Evolutionary conservation across 2,329 filamentous ascomycete genomes (phyloP).

Genomic region (Penicillium sp.): DNA sequence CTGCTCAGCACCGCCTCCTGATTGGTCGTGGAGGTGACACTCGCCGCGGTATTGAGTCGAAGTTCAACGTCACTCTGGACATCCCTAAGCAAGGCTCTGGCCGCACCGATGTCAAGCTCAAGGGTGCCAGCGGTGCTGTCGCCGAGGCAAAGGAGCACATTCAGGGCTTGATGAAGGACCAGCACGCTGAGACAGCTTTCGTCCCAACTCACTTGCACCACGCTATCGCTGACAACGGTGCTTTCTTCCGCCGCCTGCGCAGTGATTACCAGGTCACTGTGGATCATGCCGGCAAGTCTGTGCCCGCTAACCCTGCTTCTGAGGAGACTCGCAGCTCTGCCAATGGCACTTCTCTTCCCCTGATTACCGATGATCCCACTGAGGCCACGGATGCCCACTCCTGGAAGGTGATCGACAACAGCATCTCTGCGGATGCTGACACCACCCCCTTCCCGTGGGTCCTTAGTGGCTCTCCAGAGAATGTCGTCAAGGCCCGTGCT

Average conservation of each 20-base stretch:
- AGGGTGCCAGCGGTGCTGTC: conserved; percentile 75
- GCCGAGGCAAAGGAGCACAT: conserved; percentile 88
- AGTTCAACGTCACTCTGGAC: conserved; percentile 84
- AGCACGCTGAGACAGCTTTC: conserved; percentile 83
- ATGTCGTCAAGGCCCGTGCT: conserved; percentile 77
- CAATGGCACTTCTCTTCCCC: conserved; percentile 67
- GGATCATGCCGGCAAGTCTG: conserved; percentile 79
- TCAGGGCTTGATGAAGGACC: conserved; percentile 71
- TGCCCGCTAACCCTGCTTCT: conserved; percentile 68
- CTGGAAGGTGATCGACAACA: conserved; percentile 74
- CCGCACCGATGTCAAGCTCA: conserved; percentile 82
- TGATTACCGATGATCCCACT: conserved; percentile 86
- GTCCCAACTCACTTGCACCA: conserved; percentile 84
- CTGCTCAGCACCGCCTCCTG: conserved; percentile 84
- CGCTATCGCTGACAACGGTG: conserved; percentile 75
- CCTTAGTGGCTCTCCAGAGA: conserved; percentile 75
- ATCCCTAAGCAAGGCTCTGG: conserved; percentile 86
- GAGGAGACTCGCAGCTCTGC: conserved; percentile 52
- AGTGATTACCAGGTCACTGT: conserved; percentile 87
- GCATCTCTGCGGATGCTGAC: conserved; percentile 27
- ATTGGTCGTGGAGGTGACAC: conserved; percentile 91
- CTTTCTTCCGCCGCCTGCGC: conserved; percentile 87
- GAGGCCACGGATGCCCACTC: conserved; percentile 68
- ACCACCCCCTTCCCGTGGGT: conserved; percentile 72
- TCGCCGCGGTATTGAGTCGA: conserved; percentile 79